A percentile compares a stretch with the other conserved stretches of the same genome.
phyloP scores from a whole-genome alignment of 371 early-diverging fungal species.

The Gilbertella persicaria region DNA sequence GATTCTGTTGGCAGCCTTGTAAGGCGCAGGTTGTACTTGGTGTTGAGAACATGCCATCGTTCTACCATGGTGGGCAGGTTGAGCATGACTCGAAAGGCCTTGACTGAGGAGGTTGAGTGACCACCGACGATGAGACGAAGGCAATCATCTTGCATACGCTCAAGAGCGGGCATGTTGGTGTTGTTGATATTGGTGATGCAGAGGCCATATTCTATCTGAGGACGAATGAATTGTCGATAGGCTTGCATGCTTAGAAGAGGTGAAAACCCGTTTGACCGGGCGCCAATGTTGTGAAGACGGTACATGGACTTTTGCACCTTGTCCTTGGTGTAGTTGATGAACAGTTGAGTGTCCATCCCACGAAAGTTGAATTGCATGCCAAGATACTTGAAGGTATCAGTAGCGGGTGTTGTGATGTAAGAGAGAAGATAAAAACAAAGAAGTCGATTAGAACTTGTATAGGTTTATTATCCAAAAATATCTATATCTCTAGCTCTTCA shows the following conservation, averaged over 20 bases:
- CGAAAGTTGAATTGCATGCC: constrained; percentile 9
- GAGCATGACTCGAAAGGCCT: not conserved
- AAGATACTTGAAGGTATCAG: constrained; percentile 12
- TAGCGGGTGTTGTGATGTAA: no score
- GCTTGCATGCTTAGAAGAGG: not conserved
- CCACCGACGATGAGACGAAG: constrained; percentile 8
- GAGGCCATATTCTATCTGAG: constrained; percentile 5
- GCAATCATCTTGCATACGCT: constrained; percentile 6
- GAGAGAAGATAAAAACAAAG: no score
- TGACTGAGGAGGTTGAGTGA: not conserved
- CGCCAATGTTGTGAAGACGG: not conserved
- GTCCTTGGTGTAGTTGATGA: not conserved
- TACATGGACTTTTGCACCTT: not conserved
- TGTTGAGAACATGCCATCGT: not conserved
- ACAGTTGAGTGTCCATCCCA: constrained; percentile 10
- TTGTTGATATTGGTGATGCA: not conserved
- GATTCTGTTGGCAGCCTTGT: not conserved
- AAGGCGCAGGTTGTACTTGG: not conserved
- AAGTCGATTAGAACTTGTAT: no score
- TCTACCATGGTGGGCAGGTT: constrained; percentile 1
- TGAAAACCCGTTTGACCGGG: not conserved
- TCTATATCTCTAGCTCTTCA: no score
- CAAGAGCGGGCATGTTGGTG: not conserved
- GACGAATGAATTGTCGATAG: constrained; percentile 3
- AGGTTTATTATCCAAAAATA: no score